Percentiles rank a stretch among this genome's conserved stretches.
Evolutionary conservation across 73 alveolate genomes (phyloP).

Genomic region (Paramecium tetraurelia): DNA sequence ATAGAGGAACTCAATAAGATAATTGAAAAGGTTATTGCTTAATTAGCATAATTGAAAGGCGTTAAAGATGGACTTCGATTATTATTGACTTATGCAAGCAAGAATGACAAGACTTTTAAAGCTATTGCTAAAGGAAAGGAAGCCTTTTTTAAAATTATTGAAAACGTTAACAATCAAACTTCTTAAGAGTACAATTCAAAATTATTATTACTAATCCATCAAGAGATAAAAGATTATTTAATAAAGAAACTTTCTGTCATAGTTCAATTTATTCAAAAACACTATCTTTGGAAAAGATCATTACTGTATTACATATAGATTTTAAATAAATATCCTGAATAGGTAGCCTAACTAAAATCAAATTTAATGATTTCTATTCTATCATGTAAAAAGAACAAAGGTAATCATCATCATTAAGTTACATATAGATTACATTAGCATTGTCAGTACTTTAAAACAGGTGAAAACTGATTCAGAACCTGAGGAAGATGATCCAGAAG

Average conservation of each 20-base stretch:
- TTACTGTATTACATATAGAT: not conserved
- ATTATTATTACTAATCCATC: not conserved
- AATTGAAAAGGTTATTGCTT: not conserved
- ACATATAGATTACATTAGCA: not conserved
- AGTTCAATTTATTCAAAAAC: not conserved
- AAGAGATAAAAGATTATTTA: not conserved
- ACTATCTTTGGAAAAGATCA: not conserved
- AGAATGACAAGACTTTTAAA: not conserved
- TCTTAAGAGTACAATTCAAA: not conserved
- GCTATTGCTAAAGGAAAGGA: not conserved
- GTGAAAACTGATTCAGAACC: not conserved
- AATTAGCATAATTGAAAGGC: not conserved
- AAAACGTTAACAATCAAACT: not conserved
- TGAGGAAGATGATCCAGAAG: constrained; percentile 27
- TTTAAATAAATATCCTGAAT: not conserved
- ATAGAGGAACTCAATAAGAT: not conserved
- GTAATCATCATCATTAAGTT: not conserved
- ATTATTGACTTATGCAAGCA: not conserved
- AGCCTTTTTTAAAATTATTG: not conserved
- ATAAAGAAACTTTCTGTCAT: not conserved
- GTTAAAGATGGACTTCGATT: constrained; percentile 11
- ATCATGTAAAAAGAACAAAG: not conserved
- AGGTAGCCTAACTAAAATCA: not conserved
- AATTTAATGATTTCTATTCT: not conserved
- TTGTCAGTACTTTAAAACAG: not conserved